Percentiles rank a stretch among this genome's conserved stretches.
These are phyloP conservation scores for Ambrosia hybrid DNA, from an alignment of 140 eudicot genomes.

Conservation along the genomic window DNA sequence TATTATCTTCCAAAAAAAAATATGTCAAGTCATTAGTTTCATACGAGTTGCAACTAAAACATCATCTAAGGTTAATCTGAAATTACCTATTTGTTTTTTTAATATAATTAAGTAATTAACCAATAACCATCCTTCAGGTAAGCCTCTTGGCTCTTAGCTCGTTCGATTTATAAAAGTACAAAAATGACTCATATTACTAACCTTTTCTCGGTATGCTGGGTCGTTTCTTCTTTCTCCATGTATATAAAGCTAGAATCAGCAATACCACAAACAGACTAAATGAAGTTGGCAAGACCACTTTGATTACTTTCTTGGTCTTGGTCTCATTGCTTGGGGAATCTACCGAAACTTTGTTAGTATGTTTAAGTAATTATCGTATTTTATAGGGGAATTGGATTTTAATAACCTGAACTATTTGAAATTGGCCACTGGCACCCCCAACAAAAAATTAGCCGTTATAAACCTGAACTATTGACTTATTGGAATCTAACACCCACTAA, in stretches of 20 bases:
- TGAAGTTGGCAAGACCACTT: slow-evolving; percentile 11
- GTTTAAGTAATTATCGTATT: not conserved
- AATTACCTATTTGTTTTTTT: too few relatives aligned
- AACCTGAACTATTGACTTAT: too few relatives aligned
- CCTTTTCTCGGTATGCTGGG: not conserved
- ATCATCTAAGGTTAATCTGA: too few relatives aligned
- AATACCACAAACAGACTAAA: slow-evolving; percentile 1
- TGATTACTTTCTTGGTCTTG: slow-evolving; percentile 13
- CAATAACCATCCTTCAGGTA: not conserved
- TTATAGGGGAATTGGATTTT: too few relatives aligned
- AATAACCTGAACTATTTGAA: too few relatives aligned
- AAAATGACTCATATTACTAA: slow-evolving; percentile 2
- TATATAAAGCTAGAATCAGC: slow-evolving; percentile 21
- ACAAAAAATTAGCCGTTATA: too few relatives aligned
- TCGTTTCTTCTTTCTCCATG: slow-evolving; percentile 16
- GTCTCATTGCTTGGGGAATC: not conserved
- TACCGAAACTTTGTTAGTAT: not conserved
- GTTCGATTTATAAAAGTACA: not conserved
- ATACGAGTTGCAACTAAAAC: too few relatives aligned
- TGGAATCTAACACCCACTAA: too few relatives aligned
- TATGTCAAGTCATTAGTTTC: too few relatives aligned
- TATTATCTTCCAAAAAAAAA: too few relatives aligned
- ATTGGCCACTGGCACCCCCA: too few relatives aligned
- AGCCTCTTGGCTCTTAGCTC: not conserved
- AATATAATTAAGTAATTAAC: not conserved